phyloP scores from a whole-genome alignment of 1,139 yeast species.

The Hyphopichia burtonii region DNA sequence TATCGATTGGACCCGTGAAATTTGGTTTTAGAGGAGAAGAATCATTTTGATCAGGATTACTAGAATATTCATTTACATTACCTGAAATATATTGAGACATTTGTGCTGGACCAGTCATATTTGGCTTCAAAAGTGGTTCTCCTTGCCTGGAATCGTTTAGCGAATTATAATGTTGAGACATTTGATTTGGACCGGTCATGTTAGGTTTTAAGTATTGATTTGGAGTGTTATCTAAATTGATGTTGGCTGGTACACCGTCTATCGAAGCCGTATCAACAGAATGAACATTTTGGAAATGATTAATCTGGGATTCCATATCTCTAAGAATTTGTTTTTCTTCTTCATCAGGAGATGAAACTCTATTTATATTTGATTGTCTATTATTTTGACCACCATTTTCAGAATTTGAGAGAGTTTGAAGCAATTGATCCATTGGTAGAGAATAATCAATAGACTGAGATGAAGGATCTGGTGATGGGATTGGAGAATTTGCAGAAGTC shows the following conservation, averaged over 20 bases:
- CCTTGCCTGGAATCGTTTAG: conserved; percentile 14
- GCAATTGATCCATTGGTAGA: conserved; percentile 71
- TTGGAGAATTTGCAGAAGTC: conserved; percentile 25
- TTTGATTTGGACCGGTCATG: conserved; percentile 54
- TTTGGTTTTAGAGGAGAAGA: conserved; percentile 29
- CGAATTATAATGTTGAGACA: conserved; percentile 18
- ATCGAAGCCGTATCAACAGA: conserved; percentile 66
- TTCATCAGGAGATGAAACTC: conserved; percentile 32
- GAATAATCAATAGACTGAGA: conserved; percentile 49
- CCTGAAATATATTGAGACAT: conserved; percentile 25
- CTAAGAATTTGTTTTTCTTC: conserved; percentile 60
- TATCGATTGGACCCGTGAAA: conserved; percentile 38
- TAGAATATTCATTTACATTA: neutral
- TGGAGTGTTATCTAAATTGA: conserved; percentile 28
- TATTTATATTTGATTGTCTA: conserved; percentile 12
- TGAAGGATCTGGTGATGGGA: conserved; percentile 23
- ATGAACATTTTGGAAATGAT: conserved; percentile 60
- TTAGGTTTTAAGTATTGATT: conserved; percentile 43
- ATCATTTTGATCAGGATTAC: conserved; percentile 1
- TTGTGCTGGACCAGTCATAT: conserved; percentile 60
- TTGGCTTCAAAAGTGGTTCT: conserved; percentile 36
- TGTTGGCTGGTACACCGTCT: conserved; percentile 53
- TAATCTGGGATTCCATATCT: conserved; percentile 67
- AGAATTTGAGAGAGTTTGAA: conserved; percentile 36
- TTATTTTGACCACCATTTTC: neutral